Conservation (phyloP, 2,329 filamentous ascomycete genomes). For the Penicillium thymicola region DNA sequence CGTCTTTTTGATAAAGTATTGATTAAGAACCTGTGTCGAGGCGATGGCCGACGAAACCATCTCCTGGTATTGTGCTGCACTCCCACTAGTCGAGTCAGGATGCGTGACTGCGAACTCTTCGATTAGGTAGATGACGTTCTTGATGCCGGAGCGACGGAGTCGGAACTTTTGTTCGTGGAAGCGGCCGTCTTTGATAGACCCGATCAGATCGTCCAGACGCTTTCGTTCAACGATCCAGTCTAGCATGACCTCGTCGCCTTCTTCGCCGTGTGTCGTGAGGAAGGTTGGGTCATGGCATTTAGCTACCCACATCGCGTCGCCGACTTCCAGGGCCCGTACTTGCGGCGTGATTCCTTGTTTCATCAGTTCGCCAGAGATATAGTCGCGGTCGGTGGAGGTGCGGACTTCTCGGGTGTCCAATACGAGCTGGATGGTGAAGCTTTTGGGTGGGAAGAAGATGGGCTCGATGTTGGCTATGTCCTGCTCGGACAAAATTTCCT, state of each 20-base stretch:
- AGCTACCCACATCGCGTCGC: conserved; percentile 76
- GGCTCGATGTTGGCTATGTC: conserved; percentile 46
- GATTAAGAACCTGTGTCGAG: conserved; percentile 73
- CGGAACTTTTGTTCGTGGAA: conserved; percentile 85
- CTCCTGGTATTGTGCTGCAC: conserved; percentile 57
- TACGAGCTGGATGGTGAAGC: conserved; percentile 69
- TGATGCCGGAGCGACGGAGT: conserved; percentile 67
- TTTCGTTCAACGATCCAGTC: conserved; percentile 82
- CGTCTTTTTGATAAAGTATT: conserved; percentile 75
- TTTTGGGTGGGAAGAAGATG: conserved; percentile 60
- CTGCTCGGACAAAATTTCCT: conserved; percentile 8
- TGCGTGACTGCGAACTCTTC: conserved; percentile 66
- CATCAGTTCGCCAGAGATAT: conserved; percentile 68
- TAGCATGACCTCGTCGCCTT: conserved; percentile 65
- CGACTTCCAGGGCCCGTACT: conserved; percentile 67
- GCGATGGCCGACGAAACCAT: conserved; percentile 70
- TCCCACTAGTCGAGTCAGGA: conserved; percentile 43
- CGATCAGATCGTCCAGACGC: conserved; percentile 73
- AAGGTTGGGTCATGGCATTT: conserved; percentile 61
- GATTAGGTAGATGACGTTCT: conserved; percentile 73
- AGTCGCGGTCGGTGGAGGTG: conserved; percentile 69
- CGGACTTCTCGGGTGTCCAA: conserved; percentile 74
- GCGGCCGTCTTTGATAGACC: conserved; percentile 76
- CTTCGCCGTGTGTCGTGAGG: conserved; percentile 54
- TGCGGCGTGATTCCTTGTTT: conserved; percentile 65